phyloP scores from a whole-genome alignment of 1,139 yeast species.

The Pneumocystis wakefieldiae region DNA sequence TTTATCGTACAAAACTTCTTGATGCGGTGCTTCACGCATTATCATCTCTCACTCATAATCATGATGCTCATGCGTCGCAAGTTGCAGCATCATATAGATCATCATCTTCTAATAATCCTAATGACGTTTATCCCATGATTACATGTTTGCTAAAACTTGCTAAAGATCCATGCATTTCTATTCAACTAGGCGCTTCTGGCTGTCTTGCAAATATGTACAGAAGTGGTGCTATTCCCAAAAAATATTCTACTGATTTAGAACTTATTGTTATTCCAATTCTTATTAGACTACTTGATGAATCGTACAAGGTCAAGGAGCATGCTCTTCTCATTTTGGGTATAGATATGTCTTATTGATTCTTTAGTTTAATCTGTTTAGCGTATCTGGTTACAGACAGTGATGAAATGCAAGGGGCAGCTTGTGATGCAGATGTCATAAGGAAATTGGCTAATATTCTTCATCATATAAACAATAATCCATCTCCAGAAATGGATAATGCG shows the following conservation, averaged over 20 bases:
- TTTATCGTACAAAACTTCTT: slow-evolving; percentile 12
- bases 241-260: slow-evolving; percentile 17
- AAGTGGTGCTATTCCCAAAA: slow-evolving; percentile 16
- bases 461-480: slow-evolving; percentile 14
- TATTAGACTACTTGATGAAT: slow-evolving; percentile 21
- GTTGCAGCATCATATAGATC: background rate
- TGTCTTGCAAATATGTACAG: slow-evolving; percentile 21
- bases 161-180: slow-evolving; percentile 17
- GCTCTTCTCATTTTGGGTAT: slow-evolving; percentile 20
- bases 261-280: slow-evolving; percentile 24
- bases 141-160: slow-evolving; percentile 19
- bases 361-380: slow-evolving; percentile 22
- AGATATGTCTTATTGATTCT: background rate
- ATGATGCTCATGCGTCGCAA: slow-evolving; percentile 12
- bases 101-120: background rate
- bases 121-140: slow-evolving; percentile 16
- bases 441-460: slow-evolving; percentile 18
- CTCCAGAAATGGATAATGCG: slow-evolving; percentile 13
- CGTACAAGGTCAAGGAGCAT: slow-evolving; percentile 6
- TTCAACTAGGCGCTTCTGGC: slow-evolving; percentile 23
- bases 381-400: slow-evolving; percentile 14
- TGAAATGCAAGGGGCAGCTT: slow-evolving; percentile 22
- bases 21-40: slow-evolving; percentile 20
- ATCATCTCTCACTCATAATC: slow-evolving; percentile 18
- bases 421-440: slow-evolving; percentile 24